A percentile compares a stretch with the other conserved stretches of the same genome.
Conservation (phyloP, 2,329 filamentous ascomycete genomes). For the Didymella exigua region DNA sequence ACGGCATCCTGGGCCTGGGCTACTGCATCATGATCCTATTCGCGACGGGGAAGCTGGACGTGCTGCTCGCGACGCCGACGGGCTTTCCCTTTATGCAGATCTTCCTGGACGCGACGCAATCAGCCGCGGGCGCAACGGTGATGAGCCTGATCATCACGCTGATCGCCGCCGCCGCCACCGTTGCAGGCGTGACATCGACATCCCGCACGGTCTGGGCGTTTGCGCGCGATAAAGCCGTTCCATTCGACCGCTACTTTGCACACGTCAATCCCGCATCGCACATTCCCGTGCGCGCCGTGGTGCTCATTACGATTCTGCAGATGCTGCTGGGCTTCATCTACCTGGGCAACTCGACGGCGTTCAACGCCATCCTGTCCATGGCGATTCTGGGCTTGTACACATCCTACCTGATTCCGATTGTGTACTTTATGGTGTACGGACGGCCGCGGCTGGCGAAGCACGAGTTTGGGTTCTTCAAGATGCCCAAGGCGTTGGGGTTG, state of each 20-base stretch:
- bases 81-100: constrained; percentile 56
- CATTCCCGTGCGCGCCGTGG: constrained; percentile 44
- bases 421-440: constrained; percentile 48
- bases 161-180: constrained; percentile 25
- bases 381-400: constrained; percentile 53
- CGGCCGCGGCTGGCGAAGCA: constrained; percentile 28
- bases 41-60: constrained; percentile 49
- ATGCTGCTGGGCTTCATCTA: constrained; percentile 47
- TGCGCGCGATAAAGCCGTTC: constrained; percentile 46
- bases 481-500: constrained; percentile 44
- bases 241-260: constrained; percentile 48
- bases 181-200: constrained; percentile 44
- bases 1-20: constrained; percentile 54
- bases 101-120: constrained; percentile 42
- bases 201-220: constrained; percentile 51
- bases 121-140: constrained; percentile 48
- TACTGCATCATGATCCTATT: constrained; percentile 54
- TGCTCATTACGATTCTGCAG: constrained; percentile 38
- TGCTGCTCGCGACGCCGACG: constrained; percentile 49
- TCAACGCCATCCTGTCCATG: constrained; percentile 52
- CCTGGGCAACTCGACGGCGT: constrained; percentile 51
- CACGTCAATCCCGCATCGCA: constrained; percentile 39
- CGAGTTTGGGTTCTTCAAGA: constrained; percentile 23
- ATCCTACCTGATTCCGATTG: constrained; percentile 52
- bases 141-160: constrained; percentile 40